phyloP scores from a whole-genome alignment of 495 filamentous ascomycete species.

The Annulohypoxylon bovei region DNA sequence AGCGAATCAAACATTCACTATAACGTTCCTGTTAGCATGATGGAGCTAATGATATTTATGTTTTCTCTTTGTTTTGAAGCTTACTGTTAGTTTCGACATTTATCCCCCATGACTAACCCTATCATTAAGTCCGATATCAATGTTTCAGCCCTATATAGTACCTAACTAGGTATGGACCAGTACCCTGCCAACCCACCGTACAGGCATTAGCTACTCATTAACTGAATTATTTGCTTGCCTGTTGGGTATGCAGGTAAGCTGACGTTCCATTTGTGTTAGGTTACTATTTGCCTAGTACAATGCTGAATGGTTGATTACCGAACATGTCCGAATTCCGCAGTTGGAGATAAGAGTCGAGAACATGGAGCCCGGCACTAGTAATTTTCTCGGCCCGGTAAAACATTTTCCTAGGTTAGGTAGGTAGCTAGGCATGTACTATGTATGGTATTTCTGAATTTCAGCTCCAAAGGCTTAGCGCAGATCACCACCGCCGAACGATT shows the following conservation, averaged over 20 bases:
- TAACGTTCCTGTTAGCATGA: neutral
- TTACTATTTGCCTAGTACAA: neutral
- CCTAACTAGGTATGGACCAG: neutral
- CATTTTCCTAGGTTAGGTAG: neutral
- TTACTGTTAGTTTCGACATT: neutral
- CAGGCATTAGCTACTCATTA: neutral
- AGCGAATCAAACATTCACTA: neutral
- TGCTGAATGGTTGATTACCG: neutral
- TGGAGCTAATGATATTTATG: neutral
- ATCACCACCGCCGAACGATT: slow-evolving; percentile 25
- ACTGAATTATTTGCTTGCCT: neutral
- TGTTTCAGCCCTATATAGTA: neutral
- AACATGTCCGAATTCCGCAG: neutral
- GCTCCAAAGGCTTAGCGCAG: slow-evolving; percentile 10
- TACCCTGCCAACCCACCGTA: neutral
- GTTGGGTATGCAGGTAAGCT: neutral
- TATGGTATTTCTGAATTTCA: neutral
- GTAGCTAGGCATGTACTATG: neutral
- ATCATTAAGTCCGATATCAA: neutral
- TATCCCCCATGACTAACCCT: neutral
- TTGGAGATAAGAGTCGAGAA: slow-evolving; percentile 4
- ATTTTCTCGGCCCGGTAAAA: slow-evolving; percentile 17
- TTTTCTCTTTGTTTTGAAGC: neutral
- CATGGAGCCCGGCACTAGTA: neutral
- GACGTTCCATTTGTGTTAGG: neutral